Evolutionary conservation across 441 rosid genomes (phyloP).

Genomic region (Lepidium campestre): DNA sequence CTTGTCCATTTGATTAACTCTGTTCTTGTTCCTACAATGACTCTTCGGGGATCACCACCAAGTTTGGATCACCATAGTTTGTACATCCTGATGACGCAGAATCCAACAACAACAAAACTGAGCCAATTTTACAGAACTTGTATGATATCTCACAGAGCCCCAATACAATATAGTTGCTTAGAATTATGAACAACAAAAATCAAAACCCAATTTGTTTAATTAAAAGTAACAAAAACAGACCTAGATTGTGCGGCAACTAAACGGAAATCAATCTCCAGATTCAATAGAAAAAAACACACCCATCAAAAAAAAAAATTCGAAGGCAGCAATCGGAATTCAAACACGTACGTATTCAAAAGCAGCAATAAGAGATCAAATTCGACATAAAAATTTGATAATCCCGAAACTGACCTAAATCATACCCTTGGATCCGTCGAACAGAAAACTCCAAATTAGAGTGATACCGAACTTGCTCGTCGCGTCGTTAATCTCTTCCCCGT

Average conservation of each 20-base stretch:
- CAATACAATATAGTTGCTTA: slow-evolving; percentile 6
- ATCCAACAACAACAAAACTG: background rate
- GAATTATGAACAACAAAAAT: background rate
- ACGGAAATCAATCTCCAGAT: slow-evolving; percentile 6
- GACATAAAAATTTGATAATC: background rate
- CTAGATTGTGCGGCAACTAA: slow-evolving; percentile 8
- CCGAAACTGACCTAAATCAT: slow-evolving; percentile 20
- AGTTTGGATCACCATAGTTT: slow-evolving; percentile 33
- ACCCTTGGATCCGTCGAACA: slow-evolving; percentile 9
- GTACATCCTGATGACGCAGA: slow-evolving; percentile 22
- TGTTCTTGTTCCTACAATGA: slow-evolving; percentile 22
- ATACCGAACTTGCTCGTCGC: slow-evolving; percentile 6
- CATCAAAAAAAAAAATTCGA: too few species aligned
- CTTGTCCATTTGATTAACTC: slow-evolving; percentile 79
- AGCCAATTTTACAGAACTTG: slow-evolving; percentile 2
- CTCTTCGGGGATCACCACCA: slow-evolving; percentile 29
- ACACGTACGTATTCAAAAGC: background rate
- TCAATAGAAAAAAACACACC: background rate
- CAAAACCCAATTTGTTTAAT: background rate
- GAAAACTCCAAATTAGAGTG: slow-evolving; percentile 2
- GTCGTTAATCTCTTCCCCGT: slow-evolving; percentile 1
- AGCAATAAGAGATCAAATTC: background rate
- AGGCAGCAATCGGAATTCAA: too few species aligned
- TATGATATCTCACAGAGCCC: slow-evolving; percentile 17
- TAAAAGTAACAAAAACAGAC: background rate